Conservation (phyloP, 2,329 filamentous ascomycete genomes). For the Monosporascus sp. region DNA sequence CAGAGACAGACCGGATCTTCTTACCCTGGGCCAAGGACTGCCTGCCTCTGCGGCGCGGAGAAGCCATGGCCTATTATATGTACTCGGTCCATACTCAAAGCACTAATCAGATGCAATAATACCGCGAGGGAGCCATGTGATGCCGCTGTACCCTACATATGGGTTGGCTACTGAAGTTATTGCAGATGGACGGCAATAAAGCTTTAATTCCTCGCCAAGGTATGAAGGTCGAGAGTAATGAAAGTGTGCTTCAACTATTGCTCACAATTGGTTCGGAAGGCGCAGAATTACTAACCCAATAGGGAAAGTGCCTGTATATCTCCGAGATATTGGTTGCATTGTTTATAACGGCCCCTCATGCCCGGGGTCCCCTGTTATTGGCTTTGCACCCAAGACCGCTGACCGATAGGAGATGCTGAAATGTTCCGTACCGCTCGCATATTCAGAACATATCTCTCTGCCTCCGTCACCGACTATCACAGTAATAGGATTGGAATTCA, state of each 20-base stretch:
- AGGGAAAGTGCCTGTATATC: too few relatives aligned
- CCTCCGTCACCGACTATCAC: too few relatives aligned
- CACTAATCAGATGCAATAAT: not conserved
- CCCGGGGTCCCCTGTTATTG: too few relatives aligned
- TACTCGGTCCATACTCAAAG: not conserved
- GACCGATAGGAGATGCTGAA: too few relatives aligned
- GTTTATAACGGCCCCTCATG: too few relatives aligned
- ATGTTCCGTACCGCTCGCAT: too few relatives aligned
- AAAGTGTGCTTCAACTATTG: not conserved
- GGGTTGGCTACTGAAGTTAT: not conserved
- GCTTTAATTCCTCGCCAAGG: not conserved
- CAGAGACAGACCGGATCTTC: not conserved
- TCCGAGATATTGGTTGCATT: too few relatives aligned
- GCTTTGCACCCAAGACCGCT: too few relatives aligned
- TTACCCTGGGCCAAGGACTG: not conserved
- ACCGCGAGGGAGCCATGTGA: not conserved
- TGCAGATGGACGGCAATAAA: not conserved
- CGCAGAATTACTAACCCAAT: not conserved
- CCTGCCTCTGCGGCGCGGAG: not conserved
- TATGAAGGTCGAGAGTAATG: not conserved
- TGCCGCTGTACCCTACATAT: not conserved
- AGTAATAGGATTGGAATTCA: too few relatives aligned
- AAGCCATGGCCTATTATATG: not conserved
- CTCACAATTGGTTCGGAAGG: not conserved
- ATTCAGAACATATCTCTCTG: too few relatives aligned